Percentiles rank a stretch among this genome's conserved stretches.
Evolutionary conservation across 495 filamentous ascomycete genomes (phyloP).

Genomic region (Annulohypoxylon bovei): DNA sequence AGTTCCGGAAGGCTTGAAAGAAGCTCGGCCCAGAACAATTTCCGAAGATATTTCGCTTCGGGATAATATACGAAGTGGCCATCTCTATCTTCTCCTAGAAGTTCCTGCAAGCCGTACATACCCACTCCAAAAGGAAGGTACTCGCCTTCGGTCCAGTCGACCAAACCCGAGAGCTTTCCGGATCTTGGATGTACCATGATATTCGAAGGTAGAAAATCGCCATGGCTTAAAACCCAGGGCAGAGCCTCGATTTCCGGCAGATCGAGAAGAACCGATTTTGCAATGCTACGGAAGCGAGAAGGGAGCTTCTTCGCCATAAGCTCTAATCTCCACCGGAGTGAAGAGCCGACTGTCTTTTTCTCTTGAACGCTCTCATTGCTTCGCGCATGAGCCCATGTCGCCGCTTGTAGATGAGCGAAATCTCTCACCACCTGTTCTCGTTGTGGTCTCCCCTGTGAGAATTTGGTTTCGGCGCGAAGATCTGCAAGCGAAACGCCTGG

Average conservation of each 20-base stretch:
- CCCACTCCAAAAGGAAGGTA: conserved; percentile 64
- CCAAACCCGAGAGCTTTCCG: conserved; percentile 57
- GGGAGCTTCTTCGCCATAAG: conserved; percentile 52
- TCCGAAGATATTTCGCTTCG: conserved; percentile 52
- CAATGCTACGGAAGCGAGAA: conserved; percentile 45
- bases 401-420: conserved; percentile 55
- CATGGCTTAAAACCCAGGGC: conserved; percentile 65
- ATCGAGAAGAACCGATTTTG: conserved; percentile 43
- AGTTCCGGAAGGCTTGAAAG: conserved; percentile 49
- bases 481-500: conserved; percentile 52
- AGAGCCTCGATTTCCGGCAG: conserved; percentile 53
- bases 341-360: conserved; percentile 49
- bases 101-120: conserved; percentile 65
- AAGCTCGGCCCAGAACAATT: conserved; percentile 60
- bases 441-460: conserved; percentile 8
- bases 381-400: conserved; percentile 45
- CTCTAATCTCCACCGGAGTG: conserved; percentile 51
- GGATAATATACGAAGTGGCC: conserved; percentile 55
- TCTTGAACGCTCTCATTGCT: conserved; percentile 25
- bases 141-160: conserved; percentile 72
- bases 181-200: conserved; percentile 57
- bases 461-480: conserved; percentile 35
- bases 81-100: conserved; percentile 56
- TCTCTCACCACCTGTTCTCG: conserved; percentile 53
- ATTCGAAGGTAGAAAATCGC: conserved; percentile 64